These are phyloP conservation scores for Mycogone perniciosa DNA, from an alignment of 2,329 filamentous ascomycete species.

Conservation along the genomic window DNA sequence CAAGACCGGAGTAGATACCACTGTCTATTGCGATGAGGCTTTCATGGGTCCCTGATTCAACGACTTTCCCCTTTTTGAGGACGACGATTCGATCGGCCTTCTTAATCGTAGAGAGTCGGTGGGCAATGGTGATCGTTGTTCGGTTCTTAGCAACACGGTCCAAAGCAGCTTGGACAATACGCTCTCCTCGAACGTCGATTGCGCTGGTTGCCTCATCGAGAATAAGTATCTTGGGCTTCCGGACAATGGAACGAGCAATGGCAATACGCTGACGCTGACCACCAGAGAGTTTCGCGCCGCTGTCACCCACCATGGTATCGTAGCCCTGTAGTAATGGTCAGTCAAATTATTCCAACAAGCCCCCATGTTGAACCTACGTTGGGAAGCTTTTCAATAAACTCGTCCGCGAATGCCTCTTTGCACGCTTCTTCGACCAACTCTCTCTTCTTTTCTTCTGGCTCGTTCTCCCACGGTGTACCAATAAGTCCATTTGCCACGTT, in stretches of 20 bases:
- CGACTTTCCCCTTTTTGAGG: constrained; percentile 60
- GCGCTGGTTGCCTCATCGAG: constrained; percentile 74
- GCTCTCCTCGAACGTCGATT: constrained; percentile 47
- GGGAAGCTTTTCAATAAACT: constrained; percentile 60
- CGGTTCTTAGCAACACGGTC: constrained; percentile 55
- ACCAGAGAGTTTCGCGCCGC: constrained; percentile 72
- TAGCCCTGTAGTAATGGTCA: constrained; percentile 46
- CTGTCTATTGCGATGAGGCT: constrained; percentile 54
- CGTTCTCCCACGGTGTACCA: constrained; percentile 46
- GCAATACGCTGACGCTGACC: constrained; percentile 80
- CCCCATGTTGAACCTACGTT: constrained; percentile 30
- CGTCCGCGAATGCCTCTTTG: constrained; percentile 60
- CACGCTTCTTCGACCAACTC: constrained; percentile 58
- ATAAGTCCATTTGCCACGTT: constrained; percentile 57
- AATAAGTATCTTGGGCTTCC: constrained; percentile 63
- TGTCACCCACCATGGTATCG: constrained; percentile 68
- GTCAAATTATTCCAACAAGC: constrained; percentile 1
- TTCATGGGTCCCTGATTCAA: constrained; percentile 72
- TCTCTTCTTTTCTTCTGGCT: constrained; percentile 48
- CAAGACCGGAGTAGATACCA: constrained; percentile 62
- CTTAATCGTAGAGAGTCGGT: constrained; percentile 68
- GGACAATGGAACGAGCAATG: constrained; percentile 68
- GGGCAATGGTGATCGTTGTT: constrained; percentile 69
- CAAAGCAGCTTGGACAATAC: constrained; percentile 59
- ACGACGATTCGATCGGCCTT: constrained; percentile 76